Percentiles rank a stretch among this genome's conserved stretches.
Evolutionary conservation across 768 basidiomycete genomes (phyloP).

Genomic region (Hygrocybe punicea): DNA sequence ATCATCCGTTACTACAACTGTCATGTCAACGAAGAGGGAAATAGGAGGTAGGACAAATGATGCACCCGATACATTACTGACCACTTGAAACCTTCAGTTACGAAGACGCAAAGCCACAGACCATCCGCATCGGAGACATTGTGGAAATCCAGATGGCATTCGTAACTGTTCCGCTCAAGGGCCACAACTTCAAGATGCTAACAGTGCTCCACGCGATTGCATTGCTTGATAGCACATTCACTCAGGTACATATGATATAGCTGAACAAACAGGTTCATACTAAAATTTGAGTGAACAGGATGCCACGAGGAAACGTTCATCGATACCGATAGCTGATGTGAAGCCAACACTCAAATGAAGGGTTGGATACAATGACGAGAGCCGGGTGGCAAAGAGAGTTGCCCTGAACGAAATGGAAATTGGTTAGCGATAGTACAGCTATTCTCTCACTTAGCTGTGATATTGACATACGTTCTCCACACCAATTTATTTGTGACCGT

Average conservation of each 20-base stretch:
- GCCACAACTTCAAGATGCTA: not conserved
- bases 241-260: not conserved
- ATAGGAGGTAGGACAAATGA: not conserved
- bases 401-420: not conserved
- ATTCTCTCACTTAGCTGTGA: too few relatives aligned
- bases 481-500: too few relatives aligned
- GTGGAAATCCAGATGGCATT: not conserved
- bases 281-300: constrained; percentile 9
- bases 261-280: not conserved
- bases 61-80: too few relatives aligned
- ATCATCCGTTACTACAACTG: not conserved
- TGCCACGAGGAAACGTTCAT: not conserved
- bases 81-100: not conserved
- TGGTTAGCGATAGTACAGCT: too few relatives aligned
- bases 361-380: not conserved
- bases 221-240: not conserved
- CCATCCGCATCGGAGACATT: not conserved
- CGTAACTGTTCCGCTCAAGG: not conserved
- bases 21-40: not conserved
- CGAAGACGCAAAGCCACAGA: not conserved
- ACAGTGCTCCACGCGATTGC: not conserved
- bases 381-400: not conserved
- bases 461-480: too few relatives aligned
- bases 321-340: too few relatives aligned
- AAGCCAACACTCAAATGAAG: not conserved